Evolutionary conservation across 441 rosid genomes (phyloP), one percentile per base, ranked within the genome.

Genomic region (Aleurites moluccanus): DNA sequence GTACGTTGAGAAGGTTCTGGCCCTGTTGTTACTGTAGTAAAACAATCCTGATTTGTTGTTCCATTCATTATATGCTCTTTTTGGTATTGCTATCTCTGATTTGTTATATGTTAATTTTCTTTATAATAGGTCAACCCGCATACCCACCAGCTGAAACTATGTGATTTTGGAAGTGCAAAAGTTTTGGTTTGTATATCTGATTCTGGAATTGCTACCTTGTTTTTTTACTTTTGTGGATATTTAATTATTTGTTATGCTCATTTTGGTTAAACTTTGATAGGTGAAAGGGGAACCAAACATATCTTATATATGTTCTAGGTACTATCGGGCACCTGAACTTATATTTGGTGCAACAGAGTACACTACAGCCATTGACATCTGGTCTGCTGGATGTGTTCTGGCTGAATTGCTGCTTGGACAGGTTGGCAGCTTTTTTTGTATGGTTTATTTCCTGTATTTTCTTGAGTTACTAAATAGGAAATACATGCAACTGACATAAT

Each of bases 121-220:
- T 42, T 74, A 65, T 77, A 56, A 70, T 77, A 89, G 96, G 96
- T 95, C 53, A 95, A 95, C 71, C 99, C 98, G 30, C 98, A 95
- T 72, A 92, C 97, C 15, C 99, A 94, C 80, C 99, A 92, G 88
- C 84, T 94, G 78, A 94, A 94, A 80, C 82, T 94, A 8, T 92
- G 98, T 0, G 99, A 94, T 80, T 94, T 94, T 80, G 99, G 99
- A 75, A 94, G 99, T 76, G 99, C 99, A 0, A 94, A 94, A 94
- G 92, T 94, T 68, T 83, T 94, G 99, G 99, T 94, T 68, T 55
- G 96, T 86, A 66, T 45, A 55, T 49, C 64, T 69, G 42, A 21
- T 62, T 60, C 33, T 70, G 18, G n/a, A 28, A 59, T 13, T 70
- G 25, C 21, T 27, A 8, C 0, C 6, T 30, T 67, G 21, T 61